Conservation (phyloP, 306 rosid genomes). For the Trifolium fragiferum region DNA sequence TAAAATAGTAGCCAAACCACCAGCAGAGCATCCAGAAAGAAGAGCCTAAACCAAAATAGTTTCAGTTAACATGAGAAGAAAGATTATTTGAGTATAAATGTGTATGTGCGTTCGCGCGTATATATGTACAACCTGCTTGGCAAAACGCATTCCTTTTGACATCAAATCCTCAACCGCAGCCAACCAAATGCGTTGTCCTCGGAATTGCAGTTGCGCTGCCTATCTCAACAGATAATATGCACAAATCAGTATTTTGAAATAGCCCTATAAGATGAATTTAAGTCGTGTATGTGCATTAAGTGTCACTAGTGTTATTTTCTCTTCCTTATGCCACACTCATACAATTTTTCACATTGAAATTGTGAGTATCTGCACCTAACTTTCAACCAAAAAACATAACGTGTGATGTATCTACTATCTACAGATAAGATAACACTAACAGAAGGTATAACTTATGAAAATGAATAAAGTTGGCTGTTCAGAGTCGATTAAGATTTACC, state of each 20-base stretch:
- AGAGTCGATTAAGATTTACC: constrained; percentile 50
- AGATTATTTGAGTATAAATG: constrained; percentile 4
- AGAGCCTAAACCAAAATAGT: constrained; percentile 67
- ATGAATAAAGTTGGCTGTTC: not conserved
- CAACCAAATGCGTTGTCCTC: constrained; percentile 90
- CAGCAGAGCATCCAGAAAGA: constrained; percentile 98
- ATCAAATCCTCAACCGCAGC: constrained; percentile 84
- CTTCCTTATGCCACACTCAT: constrained; percentile 17
- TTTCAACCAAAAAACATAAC: not conserved
- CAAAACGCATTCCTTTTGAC: constrained; percentile 85
- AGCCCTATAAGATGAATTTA: constrained; percentile 9
- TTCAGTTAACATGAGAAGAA: constrained; percentile 26
- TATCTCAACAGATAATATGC: constrained; percentile 34
- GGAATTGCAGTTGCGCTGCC: constrained; percentile 74
- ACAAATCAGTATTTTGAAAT: constrained; percentile 20
- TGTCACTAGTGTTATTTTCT: constrained; percentile 16
- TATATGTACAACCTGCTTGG: constrained; percentile 65
- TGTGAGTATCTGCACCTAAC: not conserved
- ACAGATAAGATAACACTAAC: not conserved
- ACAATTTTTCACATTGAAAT: not conserved
- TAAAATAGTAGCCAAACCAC: constrained; percentile 81
- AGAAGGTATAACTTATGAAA: not conserved
- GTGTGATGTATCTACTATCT: not conserved
- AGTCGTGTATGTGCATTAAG: constrained; percentile 2
- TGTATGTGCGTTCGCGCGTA: too few species aligned